Conservation (phyloP, 2,329 filamentous ascomycete species). For the Alternaria panax region DNA sequence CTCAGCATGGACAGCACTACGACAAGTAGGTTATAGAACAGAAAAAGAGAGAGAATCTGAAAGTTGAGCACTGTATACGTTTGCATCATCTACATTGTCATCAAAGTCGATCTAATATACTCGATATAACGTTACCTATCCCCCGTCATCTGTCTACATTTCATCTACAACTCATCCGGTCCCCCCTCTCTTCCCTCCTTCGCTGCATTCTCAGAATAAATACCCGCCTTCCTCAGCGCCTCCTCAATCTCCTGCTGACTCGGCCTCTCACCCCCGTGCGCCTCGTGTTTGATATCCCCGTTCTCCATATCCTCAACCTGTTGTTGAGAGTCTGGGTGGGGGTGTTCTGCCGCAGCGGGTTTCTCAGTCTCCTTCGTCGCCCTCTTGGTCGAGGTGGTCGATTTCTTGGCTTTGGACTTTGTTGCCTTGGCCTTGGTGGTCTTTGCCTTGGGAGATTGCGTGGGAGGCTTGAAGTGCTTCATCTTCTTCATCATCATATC, state of each 20-base stretch:
- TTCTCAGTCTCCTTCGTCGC: constrained; percentile 36
- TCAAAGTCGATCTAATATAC: background rate
- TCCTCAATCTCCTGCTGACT: constrained; percentile 42
- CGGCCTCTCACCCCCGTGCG: constrained; percentile 19
- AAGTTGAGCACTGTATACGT: background rate
- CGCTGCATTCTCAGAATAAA: constrained; percentile 38
- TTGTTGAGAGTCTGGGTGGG: constrained; percentile 30
- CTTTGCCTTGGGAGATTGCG: constrained; percentile 33
- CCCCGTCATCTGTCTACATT: constrained; percentile 19
- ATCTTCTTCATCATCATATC: constrained; percentile 71
- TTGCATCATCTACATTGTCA: background rate
- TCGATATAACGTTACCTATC: background rate
- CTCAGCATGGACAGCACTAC: background rate
- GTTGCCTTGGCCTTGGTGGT: constrained; percentile 34
- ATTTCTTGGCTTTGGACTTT: constrained; percentile 26
- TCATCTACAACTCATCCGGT: background rate
- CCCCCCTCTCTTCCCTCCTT: constrained; percentile 14
- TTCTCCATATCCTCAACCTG: background rate
- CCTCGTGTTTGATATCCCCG: background rate
- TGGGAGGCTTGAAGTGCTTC: constrained; percentile 53
- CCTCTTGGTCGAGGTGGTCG: constrained; percentile 30
- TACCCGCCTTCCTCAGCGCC: constrained; percentile 42
- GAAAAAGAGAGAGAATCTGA: background rate
- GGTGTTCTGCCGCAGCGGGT: constrained; percentile 31
- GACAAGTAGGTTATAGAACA: background rate